Conservation (phyloP, 495 filamentous ascomycete species). For the Apiosordaria backusii region DNA sequence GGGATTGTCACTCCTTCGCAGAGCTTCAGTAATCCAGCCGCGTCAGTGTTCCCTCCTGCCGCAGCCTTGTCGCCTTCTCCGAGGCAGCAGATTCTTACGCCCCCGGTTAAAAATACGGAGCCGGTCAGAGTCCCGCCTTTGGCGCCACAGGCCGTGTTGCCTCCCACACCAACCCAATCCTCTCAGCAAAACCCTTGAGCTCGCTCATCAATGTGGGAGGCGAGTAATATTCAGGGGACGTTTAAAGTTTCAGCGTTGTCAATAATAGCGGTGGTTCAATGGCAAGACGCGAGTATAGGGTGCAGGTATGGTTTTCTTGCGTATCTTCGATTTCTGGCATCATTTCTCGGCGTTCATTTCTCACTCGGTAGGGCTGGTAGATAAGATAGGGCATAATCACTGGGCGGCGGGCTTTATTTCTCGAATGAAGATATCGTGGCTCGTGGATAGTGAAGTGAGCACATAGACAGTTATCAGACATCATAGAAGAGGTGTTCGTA, state of each 20-base stretch:
- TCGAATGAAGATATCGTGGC: background rate
- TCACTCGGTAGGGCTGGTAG: background rate
- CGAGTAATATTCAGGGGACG: background rate
- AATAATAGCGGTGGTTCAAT: background rate
- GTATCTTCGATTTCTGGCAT: background rate
- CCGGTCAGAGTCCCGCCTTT: constrained; percentile 15
- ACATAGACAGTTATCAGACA: background rate
- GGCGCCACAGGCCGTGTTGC: background rate
- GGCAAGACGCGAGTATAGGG: background rate
- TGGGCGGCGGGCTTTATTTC: background rate
- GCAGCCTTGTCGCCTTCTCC: constrained; percentile 52
- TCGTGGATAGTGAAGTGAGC: too few species aligned
- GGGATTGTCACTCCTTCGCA: constrained; percentile 22
- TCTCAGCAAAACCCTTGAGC: background rate
- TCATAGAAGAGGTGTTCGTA: background rate
- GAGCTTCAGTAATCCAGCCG: constrained; percentile 24
- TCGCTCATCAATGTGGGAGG: background rate
- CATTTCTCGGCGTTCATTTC: background rate
- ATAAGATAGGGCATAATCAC: background rate
- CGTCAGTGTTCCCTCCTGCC: constrained; percentile 49
- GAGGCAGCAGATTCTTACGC: constrained; percentile 46
- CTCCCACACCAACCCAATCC: background rate
- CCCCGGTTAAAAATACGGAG: constrained; percentile 47
- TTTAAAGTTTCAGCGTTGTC: background rate
- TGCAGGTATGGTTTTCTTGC: background rate